Evolutionary conservation across 345 rosid genomes (phyloP).

Genomic region (Heritiera littoralis): DNA sequence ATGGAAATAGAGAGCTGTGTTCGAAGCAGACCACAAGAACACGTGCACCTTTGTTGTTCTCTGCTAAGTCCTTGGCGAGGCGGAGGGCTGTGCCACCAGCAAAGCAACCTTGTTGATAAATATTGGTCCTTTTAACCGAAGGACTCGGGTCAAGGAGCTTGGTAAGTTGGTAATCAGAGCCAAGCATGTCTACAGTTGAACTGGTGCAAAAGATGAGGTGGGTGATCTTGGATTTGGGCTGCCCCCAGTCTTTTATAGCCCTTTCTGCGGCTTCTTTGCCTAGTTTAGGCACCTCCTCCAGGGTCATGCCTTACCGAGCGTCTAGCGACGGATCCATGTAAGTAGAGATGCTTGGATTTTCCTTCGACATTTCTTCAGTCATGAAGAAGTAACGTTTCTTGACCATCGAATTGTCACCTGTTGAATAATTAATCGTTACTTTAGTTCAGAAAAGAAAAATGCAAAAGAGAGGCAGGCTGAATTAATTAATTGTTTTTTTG

Average conservation of each 20-base stretch:
- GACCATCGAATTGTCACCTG: constrained; percentile 71
- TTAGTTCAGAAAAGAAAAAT: no score
- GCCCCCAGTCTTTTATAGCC: constrained; percentile 86
- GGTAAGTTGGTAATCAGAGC: constrained; percentile 86
- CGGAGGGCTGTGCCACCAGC: no score
- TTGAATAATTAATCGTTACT: neutral
- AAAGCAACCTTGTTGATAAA: no score
- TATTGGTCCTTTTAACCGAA: constrained; percentile 46
- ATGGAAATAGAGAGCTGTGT: constrained; percentile 42
- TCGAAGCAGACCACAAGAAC: no score
- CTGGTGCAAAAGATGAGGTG: constrained; percentile 80
- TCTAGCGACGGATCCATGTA: constrained; percentile 9
- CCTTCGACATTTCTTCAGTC: no score
- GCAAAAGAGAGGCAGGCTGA: neutral
- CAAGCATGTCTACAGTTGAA: constrained; percentile 85
- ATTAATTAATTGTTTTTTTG: neutral
- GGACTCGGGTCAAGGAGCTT: constrained; percentile 76
- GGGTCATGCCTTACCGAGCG: no score
- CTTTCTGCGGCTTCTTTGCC: constrained; percentile 73
- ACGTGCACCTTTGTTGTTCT: no score
- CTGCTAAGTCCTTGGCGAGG: no score
- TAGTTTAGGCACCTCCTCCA: constrained; percentile 52
- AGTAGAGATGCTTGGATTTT: no score
- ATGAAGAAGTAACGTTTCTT: neutral
- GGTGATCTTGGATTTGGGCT: constrained; percentile 80